Evolutionary conservation across 768 basidiomycete genomes (phyloP).

Genomic region (Lactarius psammicola): DNA sequence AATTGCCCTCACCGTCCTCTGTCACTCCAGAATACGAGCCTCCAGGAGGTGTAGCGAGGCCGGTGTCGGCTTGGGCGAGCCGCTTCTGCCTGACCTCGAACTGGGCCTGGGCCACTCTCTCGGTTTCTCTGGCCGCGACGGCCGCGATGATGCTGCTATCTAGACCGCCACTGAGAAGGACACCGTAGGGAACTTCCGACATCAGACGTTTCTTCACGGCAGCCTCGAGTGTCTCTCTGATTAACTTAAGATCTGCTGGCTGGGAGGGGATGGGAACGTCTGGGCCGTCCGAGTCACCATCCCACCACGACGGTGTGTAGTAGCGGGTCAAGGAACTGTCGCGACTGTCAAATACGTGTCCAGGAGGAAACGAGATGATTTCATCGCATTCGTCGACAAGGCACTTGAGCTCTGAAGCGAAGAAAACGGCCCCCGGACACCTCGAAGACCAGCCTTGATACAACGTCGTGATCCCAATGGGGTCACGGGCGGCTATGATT

Average conservation of each 20-base stretch:
- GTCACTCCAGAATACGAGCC: conserved; percentile 38
- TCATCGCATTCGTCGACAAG: conserved; percentile 90
- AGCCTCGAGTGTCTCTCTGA: conserved; percentile 83
- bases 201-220: conserved; percentile 94
- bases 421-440: conserved; percentile 79
- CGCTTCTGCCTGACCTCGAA: conserved; percentile 65
- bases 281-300: conserved; percentile 67
- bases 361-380: conserved; percentile 94
- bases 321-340: conserved; percentile 79
- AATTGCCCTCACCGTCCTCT: conserved; percentile 50
- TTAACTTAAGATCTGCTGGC: conserved; percentile 58
- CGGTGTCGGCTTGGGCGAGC: conserved; percentile 51
- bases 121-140: conserved; percentile 93
- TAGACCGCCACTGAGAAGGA: conserved; percentile 90
- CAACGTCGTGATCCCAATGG: conserved; percentile 97
- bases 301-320: conserved; percentile 88
- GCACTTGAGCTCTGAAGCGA: conserved; percentile 95
- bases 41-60: conserved; percentile 53
- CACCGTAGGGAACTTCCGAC: conserved; percentile 98
- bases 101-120: conserved; percentile 82
- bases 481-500: conserved; percentile 94
- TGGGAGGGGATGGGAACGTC: conserved; percentile 56
- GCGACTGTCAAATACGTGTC: conserved; percentile 89
- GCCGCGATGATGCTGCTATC: conserved; percentile 96
- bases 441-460: conserved; percentile 94